phyloP scores from a whole-genome alignment of 495 filamentous ascomycete species.

The Hyphodiscus hymeniophilus region DNA sequence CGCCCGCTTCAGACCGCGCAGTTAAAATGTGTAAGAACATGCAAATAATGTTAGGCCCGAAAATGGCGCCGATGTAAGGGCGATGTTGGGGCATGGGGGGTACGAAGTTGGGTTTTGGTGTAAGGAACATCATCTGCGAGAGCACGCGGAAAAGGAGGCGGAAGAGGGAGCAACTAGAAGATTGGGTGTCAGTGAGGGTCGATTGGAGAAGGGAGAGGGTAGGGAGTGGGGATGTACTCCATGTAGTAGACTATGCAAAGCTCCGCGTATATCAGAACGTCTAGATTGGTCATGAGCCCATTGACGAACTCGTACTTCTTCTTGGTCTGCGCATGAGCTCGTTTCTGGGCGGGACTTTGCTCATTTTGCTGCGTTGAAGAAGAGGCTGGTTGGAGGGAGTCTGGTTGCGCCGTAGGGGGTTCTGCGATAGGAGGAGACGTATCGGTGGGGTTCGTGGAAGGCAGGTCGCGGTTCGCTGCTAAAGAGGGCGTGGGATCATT shows the following conservation, averaged over 20 bases:
- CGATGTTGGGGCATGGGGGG: constrained; percentile 57
- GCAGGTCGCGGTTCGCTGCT: constrained; percentile 32
- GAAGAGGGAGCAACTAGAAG: constrained; percentile 77
- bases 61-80: constrained; percentile 61
- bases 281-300: constrained; percentile 61
- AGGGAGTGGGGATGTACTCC: constrained; percentile 51
- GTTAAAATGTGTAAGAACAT: constrained; percentile 61
- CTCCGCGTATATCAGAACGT: constrained; percentile 75
- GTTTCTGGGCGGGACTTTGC: constrained; percentile 26
- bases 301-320: constrained; percentile 57
- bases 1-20: constrained; percentile 55
- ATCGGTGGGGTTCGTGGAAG: constrained; percentile 20
- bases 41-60: constrained; percentile 64
- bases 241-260: constrained; percentile 81
- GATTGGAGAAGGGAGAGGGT: not conserved
- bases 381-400: no score
- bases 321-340: constrained; percentile 41
- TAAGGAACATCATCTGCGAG: constrained; percentile 68
- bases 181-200: not conserved
- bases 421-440: constrained; percentile 1
- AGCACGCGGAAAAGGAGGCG: constrained; percentile 61
- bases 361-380: constrained; percentile 11
- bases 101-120: constrained; percentile 56
- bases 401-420: not conserved
- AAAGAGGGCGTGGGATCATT: constrained; percentile 53